A percentile compares a stretch with the other conserved stretches of the same genome.
These are phyloP conservation scores for Coemansia sp. DNA, from an alignment of 371 early-diverging fungal genomes.

Conservation along the genomic window DNA sequence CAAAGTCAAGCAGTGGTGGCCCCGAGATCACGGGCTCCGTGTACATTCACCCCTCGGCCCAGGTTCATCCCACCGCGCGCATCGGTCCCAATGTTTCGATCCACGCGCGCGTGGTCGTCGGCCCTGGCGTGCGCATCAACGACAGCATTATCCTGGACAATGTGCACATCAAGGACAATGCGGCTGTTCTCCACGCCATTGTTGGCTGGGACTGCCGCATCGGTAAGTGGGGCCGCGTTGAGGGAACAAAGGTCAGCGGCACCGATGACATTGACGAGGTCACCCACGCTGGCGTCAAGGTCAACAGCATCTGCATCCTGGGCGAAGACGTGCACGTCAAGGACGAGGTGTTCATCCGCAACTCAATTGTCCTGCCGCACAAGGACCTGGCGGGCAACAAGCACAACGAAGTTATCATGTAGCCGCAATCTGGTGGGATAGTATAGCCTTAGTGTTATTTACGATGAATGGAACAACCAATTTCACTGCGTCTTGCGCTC, in stretches of 20 bases:
- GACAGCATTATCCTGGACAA: slow-evolving; percentile 95
- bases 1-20: slow-evolving; percentile 54
- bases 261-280: slow-evolving; percentile 62
- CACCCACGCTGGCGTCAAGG: slow-evolving; percentile 86
- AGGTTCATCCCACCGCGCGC: slow-evolving; percentile 90
- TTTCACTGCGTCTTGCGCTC: slow-evolving; percentile 4
- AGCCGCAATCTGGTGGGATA: slow-evolving; percentile 15
- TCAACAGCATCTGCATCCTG: slow-evolving; percentile 86
- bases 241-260: slow-evolving; percentile 74
- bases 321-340: slow-evolving; percentile 88
- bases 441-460: not conserved
- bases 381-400: slow-evolving; percentile 89
- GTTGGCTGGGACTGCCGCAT: slow-evolving; percentile 95
- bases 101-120: slow-evolving; percentile 90
- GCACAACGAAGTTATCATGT: slow-evolving; percentile 96
- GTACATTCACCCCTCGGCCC: slow-evolving; percentile 92
- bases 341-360: slow-evolving; percentile 90
- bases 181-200: slow-evolving; percentile 87
- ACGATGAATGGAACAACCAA: not conserved
- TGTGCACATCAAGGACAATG: slow-evolving; percentile 83
- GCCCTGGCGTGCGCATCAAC: slow-evolving; percentile 92
- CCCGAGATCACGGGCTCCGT: slow-evolving; percentile 90
- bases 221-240: slow-evolving; percentile 92
- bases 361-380: slow-evolving; percentile 96
- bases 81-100: slow-evolving; percentile 97